These are phyloP conservation scores for Didymella arachidicola DNA, from an alignment of 2,329 filamentous ascomycete genomes.

Conservation along the genomic window DNA sequence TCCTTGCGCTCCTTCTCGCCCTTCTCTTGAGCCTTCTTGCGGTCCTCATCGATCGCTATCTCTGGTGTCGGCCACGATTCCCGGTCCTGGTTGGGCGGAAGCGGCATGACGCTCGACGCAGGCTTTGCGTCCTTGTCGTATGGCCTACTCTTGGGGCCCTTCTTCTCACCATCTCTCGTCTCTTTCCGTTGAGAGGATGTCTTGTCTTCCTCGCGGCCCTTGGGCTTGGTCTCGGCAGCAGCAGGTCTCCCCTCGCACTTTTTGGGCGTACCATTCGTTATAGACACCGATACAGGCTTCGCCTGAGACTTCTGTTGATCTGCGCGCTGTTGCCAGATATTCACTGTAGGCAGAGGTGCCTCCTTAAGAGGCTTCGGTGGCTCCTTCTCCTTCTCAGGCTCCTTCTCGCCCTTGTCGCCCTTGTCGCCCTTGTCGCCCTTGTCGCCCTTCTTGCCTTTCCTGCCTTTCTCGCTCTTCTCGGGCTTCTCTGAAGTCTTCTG, in stretches of 20 bases:
- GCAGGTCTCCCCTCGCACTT: conserved; percentile 36
- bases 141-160: conserved; percentile 36
- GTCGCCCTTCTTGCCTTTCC: conserved; percentile 59
- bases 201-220: conserved; percentile 42
- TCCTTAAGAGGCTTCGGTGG: conserved; percentile 72
- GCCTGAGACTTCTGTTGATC: conserved; percentile 68
- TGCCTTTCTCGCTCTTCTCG: conserved; percentile 61
- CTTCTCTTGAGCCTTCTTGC: conserved; percentile 74
- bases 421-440: conserved; percentile 63
- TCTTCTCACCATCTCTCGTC: conserved; percentile 40
- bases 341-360: conserved; percentile 82
- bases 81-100: conserved; percentile 77
- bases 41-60: conserved; percentile 76
- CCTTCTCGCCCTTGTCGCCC: conserved; percentile 62
- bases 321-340: conserved; percentile 84
- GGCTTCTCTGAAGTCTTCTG: conserved; percentile 65
- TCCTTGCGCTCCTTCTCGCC: conserved; percentile 71
- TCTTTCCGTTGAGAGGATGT: conserved; percentile 37
- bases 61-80: conserved; percentile 91
- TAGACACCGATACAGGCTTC: conserved; percentile 53
- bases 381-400: conserved; percentile 52
- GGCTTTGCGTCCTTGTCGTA: conserved; percentile 42
- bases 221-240: conserved; percentile 30
- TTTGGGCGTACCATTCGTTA: conserved; percentile 36
- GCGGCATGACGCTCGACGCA: conserved; percentile 45